Base-by-base conservation (phyloP, 1,139 yeast species). In the Geotrichum carabidarum region DNA sequence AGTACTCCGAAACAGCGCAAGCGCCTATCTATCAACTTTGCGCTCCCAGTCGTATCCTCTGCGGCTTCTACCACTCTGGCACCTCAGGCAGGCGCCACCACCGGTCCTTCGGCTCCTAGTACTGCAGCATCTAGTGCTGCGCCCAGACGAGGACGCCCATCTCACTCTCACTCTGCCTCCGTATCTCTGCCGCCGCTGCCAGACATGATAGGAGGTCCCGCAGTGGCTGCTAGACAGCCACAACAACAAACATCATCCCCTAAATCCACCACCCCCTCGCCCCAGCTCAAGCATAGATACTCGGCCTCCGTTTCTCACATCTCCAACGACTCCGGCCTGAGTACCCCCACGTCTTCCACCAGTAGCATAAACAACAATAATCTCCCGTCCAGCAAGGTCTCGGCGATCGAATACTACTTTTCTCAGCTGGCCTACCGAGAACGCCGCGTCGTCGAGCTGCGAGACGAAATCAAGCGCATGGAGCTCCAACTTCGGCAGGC, bases 351-450 rank as follows among this genome's bases (percentile, higher is more conserved):
- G 7, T 15, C 43, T 15, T 31, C 44, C 6, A 27, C 34, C 14
- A 47, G 8, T 17, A 27, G 22, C 38, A 30, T 14, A 9, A 38
- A 37, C 12, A 27, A 35, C 42, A 37, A n/a, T 42, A 30, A 44
- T 27, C 22, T 32, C 32, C 27, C 45, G 12, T 32, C 51, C 22
- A 37, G 12, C 34, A 17, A 38, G 37, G 27, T 51, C 22, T 42
- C 56, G 17, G 36, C 56, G 5, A 45, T 53, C 6, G 58, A 53
- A 34, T 50, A 50, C 36, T 59, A 58, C 51, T 58, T 69, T 50
- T 67, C 71, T 32, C 64, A 66, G 55, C 62, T 71, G 49, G 74
- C 74, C 4, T 64, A 68, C 41, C 66, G 68, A 48, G 73, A 71
- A 55, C 65, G 73, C 6, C 62, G 66, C 17, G 73, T 71, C 14